A percentile compares a stretch with the other conserved stretches of the same genome.
phyloP scores from a whole-genome alignment of 495 filamentous ascomycete species.

The Penicillium macrosclerotiorum region DNA sequence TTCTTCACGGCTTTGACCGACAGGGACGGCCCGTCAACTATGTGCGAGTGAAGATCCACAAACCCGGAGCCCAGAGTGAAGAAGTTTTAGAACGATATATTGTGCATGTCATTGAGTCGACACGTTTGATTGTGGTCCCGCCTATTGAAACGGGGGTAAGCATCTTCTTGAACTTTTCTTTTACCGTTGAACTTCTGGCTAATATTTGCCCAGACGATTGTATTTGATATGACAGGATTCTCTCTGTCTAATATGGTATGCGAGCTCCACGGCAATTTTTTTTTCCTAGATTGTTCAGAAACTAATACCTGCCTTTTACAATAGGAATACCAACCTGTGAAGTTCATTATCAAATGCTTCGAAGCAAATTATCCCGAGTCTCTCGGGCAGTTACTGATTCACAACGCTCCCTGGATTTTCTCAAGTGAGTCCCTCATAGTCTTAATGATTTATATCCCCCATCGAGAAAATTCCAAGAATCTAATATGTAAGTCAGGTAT shows the following conservation, averaged over 20 bases:
- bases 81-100: constrained; percentile 75
- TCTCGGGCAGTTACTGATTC: constrained; percentile 80
- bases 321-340: constrained; percentile 89
- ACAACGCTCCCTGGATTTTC: constrained; percentile 96
- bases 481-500: constrained; percentile 47
- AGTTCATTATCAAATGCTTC: constrained; percentile 96
- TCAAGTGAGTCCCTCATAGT: constrained; percentile 56
- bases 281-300: background rate
- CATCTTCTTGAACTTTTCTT: background rate
- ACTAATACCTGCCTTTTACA: background rate
- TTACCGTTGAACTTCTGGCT: background rate
- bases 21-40: constrained; percentile 75
- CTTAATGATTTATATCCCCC: background rate
- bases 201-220: constrained; percentile 52
- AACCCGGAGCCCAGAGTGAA: constrained; percentile 76
- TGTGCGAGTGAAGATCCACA: constrained; percentile 75
- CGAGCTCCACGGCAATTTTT: too few relatives aligned
- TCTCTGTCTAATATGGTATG: constrained; percentile 73
- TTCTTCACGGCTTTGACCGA: constrained; percentile 77
- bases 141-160: constrained; percentile 82
- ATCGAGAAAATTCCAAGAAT: background rate
- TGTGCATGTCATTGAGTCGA: constrained; percentile 83
- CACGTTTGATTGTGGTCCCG: constrained; percentile 64
- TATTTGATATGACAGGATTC: constrained; percentile 91
- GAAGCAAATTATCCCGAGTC: constrained; percentile 96